These are phyloP conservation scores for Didymella pinodella DNA, from an alignment of 2,329 filamentous ascomycete genomes.

Conservation along the genomic window DNA sequence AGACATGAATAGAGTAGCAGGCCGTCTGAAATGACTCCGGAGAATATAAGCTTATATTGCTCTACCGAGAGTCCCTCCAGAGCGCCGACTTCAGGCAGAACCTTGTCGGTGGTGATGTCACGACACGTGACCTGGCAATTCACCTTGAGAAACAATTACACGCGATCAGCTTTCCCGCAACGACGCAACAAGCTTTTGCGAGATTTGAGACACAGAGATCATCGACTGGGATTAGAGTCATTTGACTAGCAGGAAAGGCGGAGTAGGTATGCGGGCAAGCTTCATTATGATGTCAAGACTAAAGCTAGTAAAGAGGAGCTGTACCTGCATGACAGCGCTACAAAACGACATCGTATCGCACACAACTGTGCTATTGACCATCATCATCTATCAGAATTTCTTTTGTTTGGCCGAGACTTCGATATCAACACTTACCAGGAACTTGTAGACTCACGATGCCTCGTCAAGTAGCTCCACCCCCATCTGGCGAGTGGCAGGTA, in stretches of 20 bases:
- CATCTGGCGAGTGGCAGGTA: conserved; percentile 83
- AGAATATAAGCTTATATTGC: neutral
- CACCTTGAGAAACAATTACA: neutral
- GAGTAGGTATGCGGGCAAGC: conserved; percentile 10
- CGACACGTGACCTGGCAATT: conserved; percentile 14
- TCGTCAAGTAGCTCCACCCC: conserved; percentile 70
- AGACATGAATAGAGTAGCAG: neutral
- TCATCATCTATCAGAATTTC: too few species aligned
- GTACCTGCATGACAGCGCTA: conserved; percentile 20
- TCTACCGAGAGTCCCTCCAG: neutral
- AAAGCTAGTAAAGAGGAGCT: conserved; percentile 14
- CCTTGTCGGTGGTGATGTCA: conserved; percentile 10
- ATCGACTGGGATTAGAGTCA: neutral
- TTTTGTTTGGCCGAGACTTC: neutral
- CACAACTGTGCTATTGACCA: neutral
- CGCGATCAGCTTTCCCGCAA: neutral
- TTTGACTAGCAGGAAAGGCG: conserved; percentile 1
- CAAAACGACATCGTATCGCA: conserved; percentile 14
- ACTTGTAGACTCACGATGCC: conserved; percentile 27
- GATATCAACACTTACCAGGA: neutral
- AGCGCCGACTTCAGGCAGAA: neutral
- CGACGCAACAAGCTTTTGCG: neutral
- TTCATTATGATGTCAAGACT: conserved; percentile 25
- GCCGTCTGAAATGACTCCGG: neutral
- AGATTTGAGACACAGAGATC: neutral